phyloP scores from a whole-genome alignment of 2,329 filamentous ascomycete species.

The Dothidotthia symphoricarpi region DNA sequence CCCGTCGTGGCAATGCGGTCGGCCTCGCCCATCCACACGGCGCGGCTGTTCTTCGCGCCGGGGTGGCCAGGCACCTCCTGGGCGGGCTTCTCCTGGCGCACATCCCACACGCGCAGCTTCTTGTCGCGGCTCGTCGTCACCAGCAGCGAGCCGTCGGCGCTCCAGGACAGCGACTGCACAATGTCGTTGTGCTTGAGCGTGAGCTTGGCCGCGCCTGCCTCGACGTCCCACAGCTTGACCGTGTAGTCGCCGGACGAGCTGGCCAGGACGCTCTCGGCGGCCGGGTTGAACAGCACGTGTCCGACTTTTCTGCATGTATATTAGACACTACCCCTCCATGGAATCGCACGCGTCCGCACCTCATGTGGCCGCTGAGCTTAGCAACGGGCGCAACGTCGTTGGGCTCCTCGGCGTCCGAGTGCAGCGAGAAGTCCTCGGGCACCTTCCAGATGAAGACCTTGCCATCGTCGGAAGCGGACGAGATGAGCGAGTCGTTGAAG shows the following conservation, averaged over 20 bases:
- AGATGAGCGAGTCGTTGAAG: conserved; percentile 90
- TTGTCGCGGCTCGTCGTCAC: conserved; percentile 97
- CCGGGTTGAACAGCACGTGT: conserved; percentile 95
- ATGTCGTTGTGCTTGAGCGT: conserved; percentile 85
- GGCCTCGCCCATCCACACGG: conserved; percentile 95
- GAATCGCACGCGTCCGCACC: too few relatives aligned
- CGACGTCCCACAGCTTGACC: conserved; percentile 93
- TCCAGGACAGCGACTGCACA: conserved; percentile 95
- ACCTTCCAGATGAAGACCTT: conserved; percentile 98
- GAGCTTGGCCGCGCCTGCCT: conserved; percentile 70
- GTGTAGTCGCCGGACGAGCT: conserved; percentile 93
- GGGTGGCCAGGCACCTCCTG: conserved; percentile 83
- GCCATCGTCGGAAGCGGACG: conserved; percentile 92
- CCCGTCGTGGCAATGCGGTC: conserved; percentile 95
- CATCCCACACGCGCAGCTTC: conserved; percentile 97
- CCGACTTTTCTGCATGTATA: conserved; percentile 74
- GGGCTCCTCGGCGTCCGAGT: conserved; percentile 80
- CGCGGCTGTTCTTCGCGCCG: conserved; percentile 95
- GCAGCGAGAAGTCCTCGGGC: conserved; percentile 79
- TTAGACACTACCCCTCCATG: too few relatives aligned
- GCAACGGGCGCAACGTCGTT: conserved; percentile 75
- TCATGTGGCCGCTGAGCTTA: conserved; percentile 82
- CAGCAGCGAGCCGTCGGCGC: conserved; percentile 78
- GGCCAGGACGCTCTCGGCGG: conserved; percentile 91
- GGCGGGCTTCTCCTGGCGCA: conserved; percentile 82